phyloP scores from a whole-genome alignment of 768 basidiomycete genomes.

The Calocybe cyanea region DNA sequence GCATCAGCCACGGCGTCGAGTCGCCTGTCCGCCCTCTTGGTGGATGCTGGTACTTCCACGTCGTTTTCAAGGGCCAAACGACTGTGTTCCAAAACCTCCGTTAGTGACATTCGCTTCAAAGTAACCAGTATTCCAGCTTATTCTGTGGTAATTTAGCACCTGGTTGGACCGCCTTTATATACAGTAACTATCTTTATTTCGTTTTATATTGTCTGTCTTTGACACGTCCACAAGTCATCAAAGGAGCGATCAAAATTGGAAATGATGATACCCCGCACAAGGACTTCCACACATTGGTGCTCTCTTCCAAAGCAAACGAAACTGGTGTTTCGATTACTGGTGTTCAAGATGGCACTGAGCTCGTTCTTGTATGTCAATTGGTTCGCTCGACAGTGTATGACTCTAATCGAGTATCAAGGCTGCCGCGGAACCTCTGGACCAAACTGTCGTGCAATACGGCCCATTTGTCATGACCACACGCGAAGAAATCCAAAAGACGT shows the following conservation, averaged over 20 bases:
- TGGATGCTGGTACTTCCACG: conserved; percentile 92
- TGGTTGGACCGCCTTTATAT: conserved; percentile 91
- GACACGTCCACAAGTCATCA: conserved; percentile 47
- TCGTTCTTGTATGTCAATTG: conserved; percentile 60
- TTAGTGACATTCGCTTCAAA: conserved; percentile 28
- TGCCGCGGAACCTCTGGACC: conserved; percentile 86
- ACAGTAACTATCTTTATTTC: conserved; percentile 46
- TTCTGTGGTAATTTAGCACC: conserved; percentile 38
- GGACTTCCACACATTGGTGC: conserved; percentile 78
- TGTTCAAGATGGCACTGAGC: conserved; percentile 58
- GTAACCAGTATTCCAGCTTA: background rate
- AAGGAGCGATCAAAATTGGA: conserved; percentile 65
- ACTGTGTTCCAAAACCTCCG: conserved; percentile 82
- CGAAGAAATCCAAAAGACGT: conserved; percentile 77
- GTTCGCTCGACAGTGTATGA: background rate
- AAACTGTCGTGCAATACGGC: conserved; percentile 83
- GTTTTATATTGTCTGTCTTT: background rate
- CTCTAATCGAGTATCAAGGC: conserved; percentile 35
- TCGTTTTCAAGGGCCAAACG: conserved; percentile 59
- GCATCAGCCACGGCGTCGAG: conserved; percentile 79
- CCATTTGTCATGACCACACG: conserved; percentile 84
- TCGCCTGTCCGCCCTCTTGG: conserved; percentile 90
- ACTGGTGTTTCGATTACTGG: conserved; percentile 68
- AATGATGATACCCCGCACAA: conserved; percentile 38
- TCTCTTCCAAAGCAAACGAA: conserved; percentile 56